Base-by-base conservation (phyloP, 176 grass and related monocot species). In the Pharus latifolius region DNA sequence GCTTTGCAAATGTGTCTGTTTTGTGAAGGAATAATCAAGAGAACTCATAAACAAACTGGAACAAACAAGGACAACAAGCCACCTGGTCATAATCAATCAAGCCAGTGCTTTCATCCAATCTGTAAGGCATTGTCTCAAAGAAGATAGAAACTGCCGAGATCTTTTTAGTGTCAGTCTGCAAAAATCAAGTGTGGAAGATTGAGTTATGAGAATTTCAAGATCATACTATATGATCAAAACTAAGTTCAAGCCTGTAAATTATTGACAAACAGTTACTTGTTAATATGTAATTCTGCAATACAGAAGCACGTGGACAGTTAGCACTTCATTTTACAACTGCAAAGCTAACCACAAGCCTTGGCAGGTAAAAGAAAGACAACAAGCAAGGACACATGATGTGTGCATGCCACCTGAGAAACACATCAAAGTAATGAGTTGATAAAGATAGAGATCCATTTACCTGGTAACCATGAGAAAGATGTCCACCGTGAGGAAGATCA, bases 41-140 rank as follows among this genome's bases (percentile, higher is more conserved):
- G 8, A 54, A 34, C 52, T 57, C 8, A 60, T 17, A 29, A 51
- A 28, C 63, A 78, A 65, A 24, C 29, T 45, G 61, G 42, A 57
- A 76, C 24, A 51, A 31, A 52, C 56, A 45, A 61, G 13, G 17
- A 69, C 53, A 31, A 73, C 49, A 49, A 57, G 3, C 5, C 25
- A 94, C 96, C 90, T 99, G 96, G 29, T 99, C 96, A 41, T 99
- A 99, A 80, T 99, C 96, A 88, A 99, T 99, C 51, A 91, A 99
- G 40, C 96, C 96, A 67, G 96, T 99, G 70, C 84, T 94, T 76
- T 99, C 96, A 70, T 99, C 78, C 73, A 99, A 79, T 80, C 96
- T 84, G 72, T 99, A 99, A 20, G 96, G 96, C 90, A 99, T 99
- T 76, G 96, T 99, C 78, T 99, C 96, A 57, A 99, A 99, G 79